phyloP scores from a whole-genome alignment of 805 yeast species.

The Jamesozyma piceae region DNA sequence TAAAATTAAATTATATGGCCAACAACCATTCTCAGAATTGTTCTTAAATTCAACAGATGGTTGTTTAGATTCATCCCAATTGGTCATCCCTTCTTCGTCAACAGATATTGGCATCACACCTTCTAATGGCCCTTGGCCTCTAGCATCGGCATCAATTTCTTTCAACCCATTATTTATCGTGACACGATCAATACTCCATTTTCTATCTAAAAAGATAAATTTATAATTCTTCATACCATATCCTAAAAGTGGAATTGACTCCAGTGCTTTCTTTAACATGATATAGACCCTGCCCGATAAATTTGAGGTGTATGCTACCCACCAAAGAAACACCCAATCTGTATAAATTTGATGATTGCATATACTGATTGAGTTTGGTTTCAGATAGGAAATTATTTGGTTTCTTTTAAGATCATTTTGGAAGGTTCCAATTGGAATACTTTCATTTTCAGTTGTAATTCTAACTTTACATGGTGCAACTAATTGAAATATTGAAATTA shows the following conservation, averaged over 20 bases:
- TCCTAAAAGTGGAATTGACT: conserved; percentile 66
- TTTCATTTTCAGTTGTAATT: conserved; percentile 38
- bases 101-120: conserved; percentile 26
- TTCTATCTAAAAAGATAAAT: conserved; percentile 73
- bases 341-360: conserved; percentile 92
- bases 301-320: conserved; percentile 60
- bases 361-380: conserved; percentile 52
- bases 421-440: conserved; percentile 31
- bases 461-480: conserved; percentile 46
- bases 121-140: conserved; percentile 46
- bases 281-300: conserved; percentile 59
- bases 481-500: conserved; percentile 42
- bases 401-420: conserved; percentile 17
- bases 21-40: conserved; percentile 14
- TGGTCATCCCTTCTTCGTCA: conserved; percentile 21
- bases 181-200: conserved; percentile 71
- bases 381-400: conserved; percentile 27
- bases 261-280: conserved; percentile 67
- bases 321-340: conserved; percentile 93
- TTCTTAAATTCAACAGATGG: too few relatives aligned
- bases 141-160: conserved; percentile 50
- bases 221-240: conserved; percentile 73
- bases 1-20: conserved; percentile 62
- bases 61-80: conserved; percentile 20
- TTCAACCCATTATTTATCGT: conserved; percentile 47